These are phyloP conservation scores for Fraxinus greggii DNA, from an alignment of 305 asterid genomes.

Conservation along the genomic window DNA sequence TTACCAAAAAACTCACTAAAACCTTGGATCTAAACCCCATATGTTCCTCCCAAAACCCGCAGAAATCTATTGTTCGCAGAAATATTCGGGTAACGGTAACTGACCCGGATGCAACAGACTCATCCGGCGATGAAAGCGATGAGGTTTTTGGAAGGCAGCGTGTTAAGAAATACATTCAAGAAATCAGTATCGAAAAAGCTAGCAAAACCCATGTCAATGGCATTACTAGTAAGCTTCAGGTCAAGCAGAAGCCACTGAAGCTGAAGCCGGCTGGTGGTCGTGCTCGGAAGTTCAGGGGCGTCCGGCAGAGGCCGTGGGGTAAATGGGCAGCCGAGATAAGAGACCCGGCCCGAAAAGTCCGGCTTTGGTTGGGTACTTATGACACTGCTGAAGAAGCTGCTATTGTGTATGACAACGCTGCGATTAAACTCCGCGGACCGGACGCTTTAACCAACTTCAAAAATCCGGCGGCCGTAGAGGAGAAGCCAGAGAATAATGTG, in stretches of 20 bases:
- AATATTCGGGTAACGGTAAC: slow-evolving; percentile 50
- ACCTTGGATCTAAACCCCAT: slow-evolving; percentile 23
- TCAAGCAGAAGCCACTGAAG: slow-evolving; percentile 36
- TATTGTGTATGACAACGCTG: slow-evolving; percentile 68
- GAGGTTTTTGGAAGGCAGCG: slow-evolving; percentile 40
- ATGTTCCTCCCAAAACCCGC: slow-evolving; percentile 8
- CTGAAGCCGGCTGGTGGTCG: slow-evolving; percentile 25
- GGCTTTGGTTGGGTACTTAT: slow-evolving; percentile 72
- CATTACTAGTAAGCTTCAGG: slow-evolving; percentile 14
- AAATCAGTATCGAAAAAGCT: slow-evolving; percentile 41
- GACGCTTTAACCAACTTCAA: slow-evolving; percentile 59
- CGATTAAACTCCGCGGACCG: slow-evolving; percentile 62
- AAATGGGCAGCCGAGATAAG: slow-evolving; percentile 74
- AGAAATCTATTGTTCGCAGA: slow-evolving; percentile 19
- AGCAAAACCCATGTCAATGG: not conserved
- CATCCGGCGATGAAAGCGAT: slow-evolving; percentile 56
- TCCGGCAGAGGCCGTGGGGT: slow-evolving; percentile 72
- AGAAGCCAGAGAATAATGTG: slow-evolving; percentile 24
- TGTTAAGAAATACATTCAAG: slow-evolving; percentile 47
- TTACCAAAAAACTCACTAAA: slow-evolving; percentile 37
- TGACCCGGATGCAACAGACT: slow-evolving; percentile 67
- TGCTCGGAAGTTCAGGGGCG: slow-evolving; percentile 55
- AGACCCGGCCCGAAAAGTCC: slow-evolving; percentile 47
- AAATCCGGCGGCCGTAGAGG: slow-evolving; percentile 22
- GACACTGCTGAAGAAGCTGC: slow-evolving; percentile 72